Conservation (phyloP, 176 grass and related monocot genomes). For the Rhynchospora breviuscula region DNA sequence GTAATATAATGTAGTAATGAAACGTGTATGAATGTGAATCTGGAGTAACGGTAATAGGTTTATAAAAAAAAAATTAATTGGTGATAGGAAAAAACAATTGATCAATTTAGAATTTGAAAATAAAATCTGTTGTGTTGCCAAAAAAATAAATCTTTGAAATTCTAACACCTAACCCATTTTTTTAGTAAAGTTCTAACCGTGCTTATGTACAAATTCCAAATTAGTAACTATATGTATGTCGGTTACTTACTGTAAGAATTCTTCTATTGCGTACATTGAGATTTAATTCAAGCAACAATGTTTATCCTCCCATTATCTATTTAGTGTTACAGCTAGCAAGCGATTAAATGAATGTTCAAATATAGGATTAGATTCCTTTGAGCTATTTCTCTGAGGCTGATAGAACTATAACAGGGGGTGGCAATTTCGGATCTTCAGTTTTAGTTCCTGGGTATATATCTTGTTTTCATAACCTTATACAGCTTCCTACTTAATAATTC, state of each 20-base stretch:
- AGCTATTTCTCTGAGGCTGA: slow-evolving; percentile 93
- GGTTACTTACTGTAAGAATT: neutral
- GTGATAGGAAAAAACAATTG: too few species aligned
- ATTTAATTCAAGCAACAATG: neutral
- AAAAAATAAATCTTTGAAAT: too few species aligned
- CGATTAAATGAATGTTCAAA: slow-evolving; percentile 15
- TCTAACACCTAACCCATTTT: too few species aligned
- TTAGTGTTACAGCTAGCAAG: slow-evolving; percentile 12
- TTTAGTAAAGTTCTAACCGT: too few species aligned
- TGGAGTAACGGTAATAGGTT: too few species aligned
- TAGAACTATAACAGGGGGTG: slow-evolving; percentile 69
- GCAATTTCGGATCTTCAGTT: slow-evolving; percentile 62
- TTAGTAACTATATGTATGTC: neutral
- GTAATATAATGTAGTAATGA: too few species aligned
- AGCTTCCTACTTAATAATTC: neutral
- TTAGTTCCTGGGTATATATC: slow-evolving; percentile 87
- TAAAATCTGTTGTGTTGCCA: too few species aligned
- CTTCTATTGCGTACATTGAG: neutral
- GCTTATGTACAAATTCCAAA: neutral
- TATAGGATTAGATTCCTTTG: slow-evolving; percentile 79
- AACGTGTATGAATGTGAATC: too few species aligned
- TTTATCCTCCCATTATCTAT: neutral
- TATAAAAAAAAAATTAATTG: too few species aligned
- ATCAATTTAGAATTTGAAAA: too few species aligned
- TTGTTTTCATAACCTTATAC: slow-evolving; percentile 17